Base-by-base conservation (phyloP, 805 yeast genomes). In the Zygosaccharomyces siamensis region DNA sequence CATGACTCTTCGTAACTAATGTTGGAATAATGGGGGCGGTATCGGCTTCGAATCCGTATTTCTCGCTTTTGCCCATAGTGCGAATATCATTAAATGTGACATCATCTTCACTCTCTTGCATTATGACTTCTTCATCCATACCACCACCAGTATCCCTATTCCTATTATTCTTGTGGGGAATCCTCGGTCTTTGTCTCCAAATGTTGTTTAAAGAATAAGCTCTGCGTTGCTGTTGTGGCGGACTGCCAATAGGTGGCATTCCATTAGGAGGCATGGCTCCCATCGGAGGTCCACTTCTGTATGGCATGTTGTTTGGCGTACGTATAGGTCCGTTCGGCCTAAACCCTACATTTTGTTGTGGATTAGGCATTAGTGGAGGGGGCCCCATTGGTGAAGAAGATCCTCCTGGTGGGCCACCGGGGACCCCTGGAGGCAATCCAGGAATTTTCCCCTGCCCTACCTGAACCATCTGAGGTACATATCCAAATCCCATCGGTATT, bases 1-100 rank as follows among this genome's bases (percentile, higher is more conserved):
- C 46, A 28, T 52, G 51, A 24, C 62, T 63, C 42, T 58, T 61
- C 0, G 76, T 66, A 4, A 78, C 71, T 3, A 86, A 47, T 0
- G 89, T 84, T 5, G 95, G 95, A 35, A 86, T 85, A 53, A 83
- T 80, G 7, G 93, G 90, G 0, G 88, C 75, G 0, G 90, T 75
- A 53, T 83, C 88, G 43, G 73, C 70, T 16, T 75, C 70, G 26
- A 57, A 50, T 3, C 83, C 84, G 60, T 83, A 84, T 28, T 62
- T 63, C 30, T 66, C 68, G 38, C 87, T 78, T 54, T 83, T 87
- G 44, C 84, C 71, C 1, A 83, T 67, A 43, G 82, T 83, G 21
- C 80, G 70, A 7, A 86, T 69, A 58, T 86, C 90, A 53, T 78
- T 80, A 53, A 83, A 82, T 0, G 88, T 77, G 53, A 84, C 67